Conservation (phyloP, 2,329 filamentous ascomycete genomes). For the Colletotrichum godetiae region DNA sequence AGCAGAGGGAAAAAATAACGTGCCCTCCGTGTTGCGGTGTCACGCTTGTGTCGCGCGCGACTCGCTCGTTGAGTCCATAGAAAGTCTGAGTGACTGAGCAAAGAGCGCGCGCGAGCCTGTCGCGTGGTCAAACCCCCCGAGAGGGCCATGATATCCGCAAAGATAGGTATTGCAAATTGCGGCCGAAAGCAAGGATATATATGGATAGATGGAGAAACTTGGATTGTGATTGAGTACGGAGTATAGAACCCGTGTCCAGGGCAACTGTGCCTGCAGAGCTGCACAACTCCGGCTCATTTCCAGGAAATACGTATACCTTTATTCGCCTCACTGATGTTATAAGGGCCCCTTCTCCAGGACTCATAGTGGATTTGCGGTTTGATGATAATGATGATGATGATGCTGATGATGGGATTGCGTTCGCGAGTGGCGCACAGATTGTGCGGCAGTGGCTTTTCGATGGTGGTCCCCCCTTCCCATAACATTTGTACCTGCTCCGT, state of each 20-base stretch:
- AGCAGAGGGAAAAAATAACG: neutral
- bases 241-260: neutral
- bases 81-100: neutral
- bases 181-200: neutral
- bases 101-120: neutral
- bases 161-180: neutral
- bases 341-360: neutral
- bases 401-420: neutral
- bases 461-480: neutral
- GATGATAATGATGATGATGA: neutral
- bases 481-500: too few relatives aligned
- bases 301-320: neutral
- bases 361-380: neutral
- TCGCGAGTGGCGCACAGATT: neutral
- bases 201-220: neutral
- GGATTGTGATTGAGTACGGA: too few relatives aligned
- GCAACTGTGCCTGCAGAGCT: neutral
- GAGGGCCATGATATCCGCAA: neutral
- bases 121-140: neutral
- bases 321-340: neutral
- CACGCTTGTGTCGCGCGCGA: neutral
- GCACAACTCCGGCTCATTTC: slow-evolving; percentile 20
- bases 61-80: neutral
- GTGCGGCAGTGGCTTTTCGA: neutral
- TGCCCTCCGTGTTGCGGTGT: neutral